Percentiles rank a stretch among this genome's conserved stretches.
Conservation (phyloP, 163 green algal genomes). For the Trebouxiophyceae sp. region DNA sequence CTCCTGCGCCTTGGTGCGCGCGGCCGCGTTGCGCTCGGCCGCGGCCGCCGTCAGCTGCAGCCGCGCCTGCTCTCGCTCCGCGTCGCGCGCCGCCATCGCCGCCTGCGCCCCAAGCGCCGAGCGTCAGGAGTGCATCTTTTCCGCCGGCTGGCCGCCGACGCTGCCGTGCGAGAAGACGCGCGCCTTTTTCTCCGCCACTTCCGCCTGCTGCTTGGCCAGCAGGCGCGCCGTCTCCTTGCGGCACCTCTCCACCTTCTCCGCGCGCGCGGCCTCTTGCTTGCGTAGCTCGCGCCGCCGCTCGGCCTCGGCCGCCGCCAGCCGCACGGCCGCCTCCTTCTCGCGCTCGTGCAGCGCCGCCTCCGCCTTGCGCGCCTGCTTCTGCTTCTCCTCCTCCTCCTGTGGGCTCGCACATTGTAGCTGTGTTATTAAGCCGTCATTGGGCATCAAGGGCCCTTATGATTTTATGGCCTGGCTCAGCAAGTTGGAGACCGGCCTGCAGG, state of each 20-base stretch:
- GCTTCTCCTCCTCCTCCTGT: conserved; percentile 43
- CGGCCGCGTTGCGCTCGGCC: not conserved
- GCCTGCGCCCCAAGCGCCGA: not conserved
- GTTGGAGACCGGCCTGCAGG: conserved; percentile 23
- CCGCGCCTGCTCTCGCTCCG: conserved; percentile 3
- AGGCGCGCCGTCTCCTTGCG: conserved; percentile 61
- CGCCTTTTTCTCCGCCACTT: conserved; percentile 43
- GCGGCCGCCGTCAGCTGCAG: conserved; percentile 7
- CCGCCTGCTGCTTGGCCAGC: conserved; percentile 40
- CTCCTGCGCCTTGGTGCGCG: conserved; percentile 49
- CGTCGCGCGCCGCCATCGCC: not conserved
- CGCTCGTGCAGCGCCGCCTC: conserved; percentile 30
- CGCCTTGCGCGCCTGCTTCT: conserved; percentile 6
- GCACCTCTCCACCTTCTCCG: conserved; percentile 52
- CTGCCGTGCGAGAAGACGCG: too few relatives aligned
- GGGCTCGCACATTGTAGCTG: not conserved
- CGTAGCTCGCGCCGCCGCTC: conserved; percentile 40
- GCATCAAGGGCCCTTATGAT: not conserved
- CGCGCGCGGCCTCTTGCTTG: conserved; percentile 34
- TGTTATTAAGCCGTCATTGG: not conserved
- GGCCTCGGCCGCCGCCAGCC: conserved; percentile 48
- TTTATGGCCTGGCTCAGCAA: too few relatives aligned
- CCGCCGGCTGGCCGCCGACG: too few relatives aligned
- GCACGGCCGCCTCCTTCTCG: conserved; percentile 36
- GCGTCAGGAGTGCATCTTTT: not conserved